Base-by-base conservation (phyloP, 768 basidiomycete species). In the Clitopilus passeckerianus region DNA sequence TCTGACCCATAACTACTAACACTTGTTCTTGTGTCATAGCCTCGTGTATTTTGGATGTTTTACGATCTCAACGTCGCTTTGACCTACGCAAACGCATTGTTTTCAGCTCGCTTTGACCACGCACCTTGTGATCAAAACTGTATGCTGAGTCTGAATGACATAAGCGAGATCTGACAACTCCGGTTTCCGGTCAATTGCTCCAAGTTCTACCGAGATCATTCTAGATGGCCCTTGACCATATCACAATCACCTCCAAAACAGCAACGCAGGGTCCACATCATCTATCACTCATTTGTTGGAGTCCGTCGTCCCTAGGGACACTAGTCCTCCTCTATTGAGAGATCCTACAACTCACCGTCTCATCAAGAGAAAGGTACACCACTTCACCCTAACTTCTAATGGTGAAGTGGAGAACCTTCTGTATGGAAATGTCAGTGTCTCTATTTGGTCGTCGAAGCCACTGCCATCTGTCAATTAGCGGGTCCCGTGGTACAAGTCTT, bases 31-130 rank as follows among this genome's bases (percentile, higher is more conserved):
- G 57, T 43, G 23, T 34, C 37, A 43, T 41, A 57, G 5, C 37
- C 34, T 57, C 61, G 68, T 70, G 69, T 65, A 69, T 55, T 58
- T 67, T 44, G 68, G 68, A 60, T 33, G 67, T 58, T 18, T 34
- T 46, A n/a, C 18, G 37, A 23, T 24, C 27, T 30, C 24, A 14
- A 20, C 34, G 18, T 33, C 14, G 41, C 16, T 43, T 24, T 64
- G n/a, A 56, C 23, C 57, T 23, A 54, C 57, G 3, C 16, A 50
- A 50, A 50, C 46, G 16, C 52, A 60, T 54, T 35, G 23, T 34
- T 34, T 54, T n/a, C 43, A 46, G 55, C 1, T 30, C 18, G 27
- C 41, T 24, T 46, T 53, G 46, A 23, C 16, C 46, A 50, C 41
- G 15, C 24, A n/a, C 41, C 57, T 50, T 58, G 54, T 59, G 34